A percentile compares a stretch with the other conserved stretches of the same genome.
Evolutionary conservation across 257 asterid genomes (phyloP).

Genomic region (Solanum boliviense): DNA sequence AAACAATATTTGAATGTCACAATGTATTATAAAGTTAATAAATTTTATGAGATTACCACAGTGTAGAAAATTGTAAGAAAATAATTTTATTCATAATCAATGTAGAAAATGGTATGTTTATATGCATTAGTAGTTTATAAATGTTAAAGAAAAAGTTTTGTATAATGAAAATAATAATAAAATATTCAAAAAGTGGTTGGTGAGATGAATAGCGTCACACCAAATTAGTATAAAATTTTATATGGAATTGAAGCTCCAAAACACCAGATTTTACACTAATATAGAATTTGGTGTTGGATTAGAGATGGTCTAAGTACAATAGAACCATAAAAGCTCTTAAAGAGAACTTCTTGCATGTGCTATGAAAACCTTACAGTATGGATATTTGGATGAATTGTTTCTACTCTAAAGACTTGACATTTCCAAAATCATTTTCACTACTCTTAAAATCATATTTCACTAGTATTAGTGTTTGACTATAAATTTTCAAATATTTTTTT

Average conservation of each 20-base stretch:
- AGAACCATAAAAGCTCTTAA: too few relatives aligned
- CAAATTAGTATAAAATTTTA: too few relatives aligned
- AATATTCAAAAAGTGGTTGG: too few relatives aligned
- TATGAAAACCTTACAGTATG: neutral
- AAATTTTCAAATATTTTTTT: too few relatives aligned
- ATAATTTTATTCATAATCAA: neutral
- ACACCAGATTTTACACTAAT: neutral
- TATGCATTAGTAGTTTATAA: neutral
- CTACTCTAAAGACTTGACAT: neutral
- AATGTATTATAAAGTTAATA: neutral
- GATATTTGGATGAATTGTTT: neutral
- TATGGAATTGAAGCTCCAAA: neutral
- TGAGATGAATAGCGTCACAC: too few relatives aligned
- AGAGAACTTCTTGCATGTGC: neutral
- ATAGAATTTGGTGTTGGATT: neutral
- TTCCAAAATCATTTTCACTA: too few relatives aligned
- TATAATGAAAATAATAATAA: too few relatives aligned
- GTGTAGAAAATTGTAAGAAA: neutral
- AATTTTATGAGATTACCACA: neutral
- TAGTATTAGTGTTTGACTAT: neutral
- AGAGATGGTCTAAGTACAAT: neutral
- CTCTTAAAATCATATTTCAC: neutral
- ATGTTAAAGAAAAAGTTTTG: neutral
- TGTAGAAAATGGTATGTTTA: neutral
- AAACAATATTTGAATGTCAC: neutral